Evolutionary conservation across 108 stramenopile genomes (phyloP).

Genomic region (Cyclotella cryptica): DNA sequence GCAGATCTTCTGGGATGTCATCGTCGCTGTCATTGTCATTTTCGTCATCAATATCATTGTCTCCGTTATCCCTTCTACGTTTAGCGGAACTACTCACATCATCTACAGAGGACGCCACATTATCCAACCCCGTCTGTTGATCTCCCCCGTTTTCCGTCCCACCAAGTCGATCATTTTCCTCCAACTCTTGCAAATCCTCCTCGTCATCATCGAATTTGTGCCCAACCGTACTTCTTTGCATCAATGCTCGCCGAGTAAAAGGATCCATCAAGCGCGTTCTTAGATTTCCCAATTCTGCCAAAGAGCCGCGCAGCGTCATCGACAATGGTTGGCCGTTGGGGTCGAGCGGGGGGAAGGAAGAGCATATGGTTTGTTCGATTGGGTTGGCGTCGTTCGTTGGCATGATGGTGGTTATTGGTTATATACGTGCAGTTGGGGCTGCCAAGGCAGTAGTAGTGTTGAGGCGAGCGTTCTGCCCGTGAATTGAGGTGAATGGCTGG

Average conservation of each 20-base stretch:
- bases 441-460: too few species aligned
- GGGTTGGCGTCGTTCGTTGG: not conserved
- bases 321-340: constrained; percentile 53
- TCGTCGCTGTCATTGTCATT: constrained; percentile 17
- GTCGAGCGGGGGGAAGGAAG: constrained; percentile 47
- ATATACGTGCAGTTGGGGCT: too few species aligned
- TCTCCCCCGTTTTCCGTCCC: not conserved
- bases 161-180: not conserved
- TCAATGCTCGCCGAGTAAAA: constrained; percentile 20
- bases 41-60: constrained; percentile 15
- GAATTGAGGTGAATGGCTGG: too few species aligned
- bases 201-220: constrained; percentile 12
- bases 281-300: constrained; percentile 41
- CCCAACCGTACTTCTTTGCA: not conserved
- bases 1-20: constrained; percentile 30
- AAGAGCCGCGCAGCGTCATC: constrained; percentile 42
- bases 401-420: constrained; percentile 5
- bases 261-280: constrained; percentile 28
- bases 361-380: constrained; percentile 19
- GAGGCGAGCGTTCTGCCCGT: too few species aligned
- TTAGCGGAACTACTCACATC: not conserved
- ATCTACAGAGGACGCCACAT: not conserved
- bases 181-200: constrained; percentile 6
- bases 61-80: constrained; percentile 17
- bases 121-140: not conserved